These are phyloP conservation scores for Komagataella kurtzmanii DNA, from an alignment of 805 yeast species.

Conservation along the genomic window DNA sequence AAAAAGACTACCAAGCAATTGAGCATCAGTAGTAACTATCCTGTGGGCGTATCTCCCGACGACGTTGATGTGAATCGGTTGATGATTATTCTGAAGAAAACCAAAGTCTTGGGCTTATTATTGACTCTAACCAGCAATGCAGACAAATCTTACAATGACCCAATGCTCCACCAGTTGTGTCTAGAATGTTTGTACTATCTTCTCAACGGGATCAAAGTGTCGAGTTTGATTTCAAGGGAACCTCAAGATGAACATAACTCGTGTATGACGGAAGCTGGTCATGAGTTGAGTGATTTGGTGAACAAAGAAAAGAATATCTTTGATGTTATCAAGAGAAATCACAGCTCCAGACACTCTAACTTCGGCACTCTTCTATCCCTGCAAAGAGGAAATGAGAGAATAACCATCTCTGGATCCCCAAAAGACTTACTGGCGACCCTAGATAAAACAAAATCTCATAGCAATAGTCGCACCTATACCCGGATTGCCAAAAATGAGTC, in stretches of 20 bases:
- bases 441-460: conserved; percentile 21
- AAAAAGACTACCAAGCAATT: conserved; percentile 21
- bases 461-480: conserved; percentile 33
- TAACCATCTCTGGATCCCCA: conserved; percentile 54
- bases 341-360: conserved; percentile 62
- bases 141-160: conserved; percentile 47
- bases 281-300: conserved; percentile 37
- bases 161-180: conserved; percentile 44
- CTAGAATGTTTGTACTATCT: conserved; percentile 60
- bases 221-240: conserved; percentile 13
- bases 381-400: conserved; percentile 43
- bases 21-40: conserved; percentile 27
- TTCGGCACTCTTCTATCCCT: conserved; percentile 81
- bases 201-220: conserved; percentile 38
- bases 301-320: conserved; percentile 45
- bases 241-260: background rate
- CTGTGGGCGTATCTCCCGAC: conserved; percentile 41
- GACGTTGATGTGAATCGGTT: conserved; percentile 58
- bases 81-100: conserved; percentile 43
- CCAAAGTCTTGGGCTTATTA: conserved; percentile 61
- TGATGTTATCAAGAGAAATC: conserved; percentile 9
- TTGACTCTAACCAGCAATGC: conserved; percentile 59
- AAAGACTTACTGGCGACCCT: background rate
- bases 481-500: conserved; percentile 62
- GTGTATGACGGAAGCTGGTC: conserved; percentile 17